Evolutionary conservation across 2,329 filamentous ascomycete genomes (phyloP).

Genomic region (Alternaria sp.): DNA sequence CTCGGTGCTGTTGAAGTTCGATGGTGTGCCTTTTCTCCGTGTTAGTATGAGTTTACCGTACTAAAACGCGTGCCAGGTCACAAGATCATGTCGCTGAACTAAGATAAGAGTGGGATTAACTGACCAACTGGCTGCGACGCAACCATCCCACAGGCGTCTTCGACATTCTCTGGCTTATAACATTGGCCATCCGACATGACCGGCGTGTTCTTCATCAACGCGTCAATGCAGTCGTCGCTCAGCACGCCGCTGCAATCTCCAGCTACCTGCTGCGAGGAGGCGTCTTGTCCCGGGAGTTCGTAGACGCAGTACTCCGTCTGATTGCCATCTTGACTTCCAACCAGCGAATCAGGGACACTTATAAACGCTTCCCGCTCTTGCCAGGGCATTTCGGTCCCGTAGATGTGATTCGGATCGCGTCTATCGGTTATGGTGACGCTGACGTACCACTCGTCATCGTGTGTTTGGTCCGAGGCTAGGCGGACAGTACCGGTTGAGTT

Average conservation of each 20-base stretch:
- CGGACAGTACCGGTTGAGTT: not conserved
- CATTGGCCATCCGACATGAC: not conserved
- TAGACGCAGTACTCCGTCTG: not conserved
- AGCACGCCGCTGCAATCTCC: not conserved
- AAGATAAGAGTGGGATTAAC: not conserved
- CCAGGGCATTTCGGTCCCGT: not conserved
- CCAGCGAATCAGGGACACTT: not conserved
- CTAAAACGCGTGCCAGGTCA: no score
- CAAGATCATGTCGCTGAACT: not conserved
- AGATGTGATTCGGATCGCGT: not conserved
- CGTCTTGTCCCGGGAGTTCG: not conserved
- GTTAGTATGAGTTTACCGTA: not conserved
- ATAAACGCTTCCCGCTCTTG: not conserved
- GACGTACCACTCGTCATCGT: not conserved
- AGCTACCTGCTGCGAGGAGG: not conserved
- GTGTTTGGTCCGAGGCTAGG: not conserved
- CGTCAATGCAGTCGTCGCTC: not conserved
- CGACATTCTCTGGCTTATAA: not conserved
- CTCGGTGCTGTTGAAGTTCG: not conserved
- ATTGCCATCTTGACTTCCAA: not conserved
- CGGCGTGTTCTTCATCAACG: not conserved
- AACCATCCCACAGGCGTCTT: not conserved
- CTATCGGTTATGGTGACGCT: conserved; percentile 2
- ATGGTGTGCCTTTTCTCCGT: not conserved
- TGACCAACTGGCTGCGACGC: not conserved